Evolutionary conservation across 1,284 basidiomycete species (phyloP).

Genomic region (Malassezia arunalokei): DNA sequence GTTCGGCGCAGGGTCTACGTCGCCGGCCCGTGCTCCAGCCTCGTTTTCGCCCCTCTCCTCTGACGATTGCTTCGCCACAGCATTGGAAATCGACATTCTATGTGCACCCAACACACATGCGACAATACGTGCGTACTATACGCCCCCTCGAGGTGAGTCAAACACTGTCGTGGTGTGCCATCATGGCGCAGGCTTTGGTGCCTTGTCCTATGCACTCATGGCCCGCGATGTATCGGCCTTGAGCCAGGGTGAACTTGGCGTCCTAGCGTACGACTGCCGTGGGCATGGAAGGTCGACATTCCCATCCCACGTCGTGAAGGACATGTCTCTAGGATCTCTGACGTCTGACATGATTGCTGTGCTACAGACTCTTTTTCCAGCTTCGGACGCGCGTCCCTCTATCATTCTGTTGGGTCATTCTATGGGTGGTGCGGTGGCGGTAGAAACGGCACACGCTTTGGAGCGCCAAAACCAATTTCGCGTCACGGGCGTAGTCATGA

Average conservation of each 20-base stretch:
- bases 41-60: constrained; percentile 23
- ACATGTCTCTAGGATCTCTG: constrained; percentile 33
- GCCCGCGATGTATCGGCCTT: constrained; percentile 61
- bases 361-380: constrained; percentile 25
- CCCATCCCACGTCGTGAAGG: constrained; percentile 5
- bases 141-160: constrained; percentile 22
- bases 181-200: constrained; percentile 85
- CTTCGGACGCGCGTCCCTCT: constrained; percentile 17
- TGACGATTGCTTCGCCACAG: constrained; percentile 35
- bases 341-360: constrained; percentile 21
- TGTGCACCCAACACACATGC: constrained; percentile 9
- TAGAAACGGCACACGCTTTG: constrained; percentile 26
- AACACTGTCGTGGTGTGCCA: constrained; percentile 72
- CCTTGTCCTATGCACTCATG: constrained; percentile 73
- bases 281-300: constrained; percentile 55
- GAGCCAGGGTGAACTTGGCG: constrained; percentile 64
- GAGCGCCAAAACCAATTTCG: constrained; percentile 12
- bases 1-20: background rate
- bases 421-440: constrained; percentile 45
- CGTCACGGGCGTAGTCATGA: constrained; percentile 68
- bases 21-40: constrained; percentile 8
- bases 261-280: constrained; percentile 70
- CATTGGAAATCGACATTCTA: constrained; percentile 35
- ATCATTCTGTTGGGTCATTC: constrained; percentile 45
- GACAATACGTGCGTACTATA: constrained; percentile 48